A percentile compares a stretch with the other conserved stretches of the same genome.
Evolutionary conservation across 2,329 filamentous ascomycete species (phyloP).

Genomic region (Tolypocladium nubicola): DNA sequence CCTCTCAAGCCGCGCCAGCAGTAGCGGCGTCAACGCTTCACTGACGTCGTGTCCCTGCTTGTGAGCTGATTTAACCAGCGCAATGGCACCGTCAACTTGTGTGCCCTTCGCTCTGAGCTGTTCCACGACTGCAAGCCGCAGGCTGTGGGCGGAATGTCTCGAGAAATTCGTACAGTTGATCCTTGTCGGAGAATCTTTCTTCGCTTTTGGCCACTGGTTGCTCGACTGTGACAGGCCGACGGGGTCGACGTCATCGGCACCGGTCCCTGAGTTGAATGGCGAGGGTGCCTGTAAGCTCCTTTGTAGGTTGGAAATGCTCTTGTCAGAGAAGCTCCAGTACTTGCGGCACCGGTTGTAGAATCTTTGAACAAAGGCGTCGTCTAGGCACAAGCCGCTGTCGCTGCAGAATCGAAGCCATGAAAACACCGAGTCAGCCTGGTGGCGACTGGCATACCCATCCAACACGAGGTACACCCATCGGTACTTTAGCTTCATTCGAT

Average conservation of each 20-base stretch:
- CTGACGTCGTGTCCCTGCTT: conserved; percentile 30
- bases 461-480: conserved; percentile 19
- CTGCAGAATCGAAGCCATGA: conserved; percentile 22
- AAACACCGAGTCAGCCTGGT: conserved; percentile 14
- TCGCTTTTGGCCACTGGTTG: neutral
- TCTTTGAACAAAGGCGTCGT: conserved; percentile 17
- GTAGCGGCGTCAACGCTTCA: conserved; percentile 26
- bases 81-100: conserved; percentile 20
- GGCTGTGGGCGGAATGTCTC: conserved; percentile 7
- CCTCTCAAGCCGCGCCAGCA: conserved; percentile 24
- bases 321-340: conserved; percentile 22
- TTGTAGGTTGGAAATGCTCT: conserved; percentile 9
- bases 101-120: conserved; percentile 21
- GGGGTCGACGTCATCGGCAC: neutral
- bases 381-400: conserved; percentile 14
- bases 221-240: neutral
- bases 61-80: conserved; percentile 29
- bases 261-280: neutral
- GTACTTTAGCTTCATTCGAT: conserved; percentile 15
- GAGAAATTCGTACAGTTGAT: neutral
- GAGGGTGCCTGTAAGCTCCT: neutral
- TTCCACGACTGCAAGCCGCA: conserved; percentile 37
- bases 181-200: neutral
- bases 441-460: conserved; percentile 17
- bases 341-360: conserved; percentile 18